phyloP scores from a whole-genome alignment of 2,329 filamentous ascomycete species.

The Pezizomycotina sp. region DNA sequence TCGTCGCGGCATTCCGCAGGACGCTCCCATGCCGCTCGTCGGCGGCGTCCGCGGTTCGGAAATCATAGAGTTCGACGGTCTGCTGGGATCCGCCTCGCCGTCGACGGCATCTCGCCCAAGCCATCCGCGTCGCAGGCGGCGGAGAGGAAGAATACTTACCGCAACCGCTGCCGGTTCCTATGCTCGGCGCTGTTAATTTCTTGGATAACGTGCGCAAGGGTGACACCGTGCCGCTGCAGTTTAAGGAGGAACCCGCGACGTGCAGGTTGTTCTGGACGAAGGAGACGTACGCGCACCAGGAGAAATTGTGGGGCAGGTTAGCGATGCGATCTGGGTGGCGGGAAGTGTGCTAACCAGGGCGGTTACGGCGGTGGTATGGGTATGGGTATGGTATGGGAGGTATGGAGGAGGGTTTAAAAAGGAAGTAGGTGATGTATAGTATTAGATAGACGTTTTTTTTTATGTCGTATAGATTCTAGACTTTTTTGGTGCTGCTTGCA shows the following conservation, averaged over 20 bases:
- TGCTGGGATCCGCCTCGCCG: slow-evolving; percentile 12
- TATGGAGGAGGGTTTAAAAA: too few relatives aligned
- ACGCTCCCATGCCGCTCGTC: slow-evolving; percentile 14
- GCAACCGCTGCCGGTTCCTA: slow-evolving; percentile 13
- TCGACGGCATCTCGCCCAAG: slow-evolving; percentile 8
- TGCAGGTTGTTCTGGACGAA: slow-evolving; percentile 39
- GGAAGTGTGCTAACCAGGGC: too few relatives aligned
- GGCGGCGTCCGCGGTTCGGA: slow-evolving; percentile 16
- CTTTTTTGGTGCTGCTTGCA: too few relatives aligned
- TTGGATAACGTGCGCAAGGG: slow-evolving; percentile 16
- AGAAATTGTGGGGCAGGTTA: slow-evolving; percentile 37
- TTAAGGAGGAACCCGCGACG: slow-evolving; percentile 34
- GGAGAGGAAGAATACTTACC: slow-evolving; percentile 10
- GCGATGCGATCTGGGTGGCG: too few relatives aligned
- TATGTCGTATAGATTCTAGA: too few relatives aligned
- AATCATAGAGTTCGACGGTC: slow-evolving; percentile 11
- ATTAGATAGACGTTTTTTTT: too few relatives aligned
- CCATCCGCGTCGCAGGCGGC: slow-evolving; percentile 5
- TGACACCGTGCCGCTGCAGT: slow-evolving; percentile 33
- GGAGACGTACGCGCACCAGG: slow-evolving; percentile 35
- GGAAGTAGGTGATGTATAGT: too few relatives aligned
- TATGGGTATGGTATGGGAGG: too few relatives aligned
- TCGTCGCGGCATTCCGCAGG: slow-evolving; percentile 30
- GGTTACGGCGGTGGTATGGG: too few relatives aligned
- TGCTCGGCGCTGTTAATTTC: slow-evolving; percentile 17